Conservation (phyloP, 495 filamentous ascomycete species). For the Neurospora sp. region DNA sequence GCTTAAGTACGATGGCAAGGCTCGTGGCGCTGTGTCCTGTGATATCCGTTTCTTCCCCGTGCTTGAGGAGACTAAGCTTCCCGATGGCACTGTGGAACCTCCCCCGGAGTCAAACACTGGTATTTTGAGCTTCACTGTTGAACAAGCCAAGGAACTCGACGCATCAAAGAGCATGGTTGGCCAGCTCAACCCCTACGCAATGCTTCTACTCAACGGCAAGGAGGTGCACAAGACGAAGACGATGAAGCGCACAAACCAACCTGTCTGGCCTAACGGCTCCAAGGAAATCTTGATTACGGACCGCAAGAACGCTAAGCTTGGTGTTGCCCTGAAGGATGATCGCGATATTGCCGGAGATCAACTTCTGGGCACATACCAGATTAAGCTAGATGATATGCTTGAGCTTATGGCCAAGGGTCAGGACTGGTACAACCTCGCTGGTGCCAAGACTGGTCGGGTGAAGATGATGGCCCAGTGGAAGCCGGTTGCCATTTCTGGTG, state of each 20-base stretch:
- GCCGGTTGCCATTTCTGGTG: slow-evolving; percentile 74
- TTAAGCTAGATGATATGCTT: slow-evolving; percentile 87
- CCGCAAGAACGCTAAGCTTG: slow-evolving; percentile 77
- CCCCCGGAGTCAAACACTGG: slow-evolving; percentile 84
- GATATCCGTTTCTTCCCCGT: slow-evolving; percentile 96
- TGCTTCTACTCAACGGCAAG: slow-evolving; percentile 79
- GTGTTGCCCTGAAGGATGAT: slow-evolving; percentile 90
- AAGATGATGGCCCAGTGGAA: slow-evolving; percentile 92
- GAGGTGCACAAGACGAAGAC: slow-evolving; percentile 76
- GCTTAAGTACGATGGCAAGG: slow-evolving; percentile 72
- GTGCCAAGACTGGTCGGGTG: slow-evolving; percentile 69
- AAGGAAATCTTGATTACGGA: slow-evolving; percentile 94
- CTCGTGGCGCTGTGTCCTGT: slow-evolving; percentile 64
- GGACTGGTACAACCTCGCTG: slow-evolving; percentile 88
- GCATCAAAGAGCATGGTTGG: slow-evolving; percentile 81
- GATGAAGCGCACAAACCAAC: slow-evolving; percentile 92
- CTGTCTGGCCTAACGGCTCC: slow-evolving; percentile 79
- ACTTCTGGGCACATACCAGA: slow-evolving; percentile 80
- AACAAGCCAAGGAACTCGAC: slow-evolving; percentile 94
- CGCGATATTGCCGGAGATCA: slow-evolving; percentile 75
- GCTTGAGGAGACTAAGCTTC: slow-evolving; percentile 56
- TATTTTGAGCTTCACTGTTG: slow-evolving; percentile 83
- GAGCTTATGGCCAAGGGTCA: slow-evolving; percentile 85
- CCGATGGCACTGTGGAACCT: slow-evolving; percentile 67
- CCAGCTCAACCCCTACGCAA: slow-evolving; percentile 79